phyloP scores from a whole-genome alignment of 176 grass and related monocot genomes.

The Cenchrus purpureus region DNA sequence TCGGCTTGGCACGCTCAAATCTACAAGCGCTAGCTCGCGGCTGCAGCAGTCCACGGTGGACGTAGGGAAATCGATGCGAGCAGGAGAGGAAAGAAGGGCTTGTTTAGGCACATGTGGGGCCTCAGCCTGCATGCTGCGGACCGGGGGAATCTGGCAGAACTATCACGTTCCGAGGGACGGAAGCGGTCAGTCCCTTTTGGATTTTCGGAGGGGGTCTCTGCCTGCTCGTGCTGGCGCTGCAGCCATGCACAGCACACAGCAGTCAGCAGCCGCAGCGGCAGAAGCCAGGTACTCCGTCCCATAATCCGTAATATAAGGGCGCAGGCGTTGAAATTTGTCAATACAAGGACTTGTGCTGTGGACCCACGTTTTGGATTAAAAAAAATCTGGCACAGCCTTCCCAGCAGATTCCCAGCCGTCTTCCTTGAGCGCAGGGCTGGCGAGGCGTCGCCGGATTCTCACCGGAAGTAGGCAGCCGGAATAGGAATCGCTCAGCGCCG shows the following conservation, averaged over 20 bases:
- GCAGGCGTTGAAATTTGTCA: too few relatives aligned
- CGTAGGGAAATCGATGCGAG: background rate
- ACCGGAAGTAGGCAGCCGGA: too few relatives aligned
- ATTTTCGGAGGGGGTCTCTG: slow-evolving; percentile 12
- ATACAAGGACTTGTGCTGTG: too few relatives aligned
- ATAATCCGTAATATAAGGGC: too few relatives aligned
- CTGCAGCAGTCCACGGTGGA: background rate
- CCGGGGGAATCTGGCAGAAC: slow-evolving; percentile 74
- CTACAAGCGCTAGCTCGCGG: background rate
- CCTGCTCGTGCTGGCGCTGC: background rate
- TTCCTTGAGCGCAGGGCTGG: too few relatives aligned
- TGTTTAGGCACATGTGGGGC: slow-evolving; percentile 34
- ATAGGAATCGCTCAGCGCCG: too few relatives aligned
- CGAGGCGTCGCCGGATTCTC: too few relatives aligned
- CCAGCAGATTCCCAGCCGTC: too few relatives aligned
- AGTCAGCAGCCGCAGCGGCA: background rate
- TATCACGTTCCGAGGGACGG: slow-evolving; percentile 65
- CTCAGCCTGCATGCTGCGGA: slow-evolving; percentile 33
- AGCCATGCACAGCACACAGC: background rate
- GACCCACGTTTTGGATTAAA: too few relatives aligned
- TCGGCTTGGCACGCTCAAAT: background rate
- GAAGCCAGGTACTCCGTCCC: background rate
- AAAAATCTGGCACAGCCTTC: too few relatives aligned
- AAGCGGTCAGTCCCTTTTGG: slow-evolving; percentile 41
- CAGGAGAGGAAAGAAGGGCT: background rate